These are phyloP conservation scores for Straminergon stramineum DNA, from an alignment of 225 moss, liverwort and hornwort species.

Conservation along the genomic window DNA sequence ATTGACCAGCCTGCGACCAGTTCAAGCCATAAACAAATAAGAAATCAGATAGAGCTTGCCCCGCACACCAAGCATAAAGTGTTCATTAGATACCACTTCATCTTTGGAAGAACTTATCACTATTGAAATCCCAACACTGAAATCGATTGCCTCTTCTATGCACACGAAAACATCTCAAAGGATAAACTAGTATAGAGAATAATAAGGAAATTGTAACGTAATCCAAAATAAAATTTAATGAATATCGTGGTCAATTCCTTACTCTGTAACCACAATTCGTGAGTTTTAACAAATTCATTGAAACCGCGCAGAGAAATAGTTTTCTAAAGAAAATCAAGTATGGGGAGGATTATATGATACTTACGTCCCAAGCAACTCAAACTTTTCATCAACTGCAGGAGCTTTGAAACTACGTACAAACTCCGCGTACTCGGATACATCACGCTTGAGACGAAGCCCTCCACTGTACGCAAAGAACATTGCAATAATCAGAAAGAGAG, in stretches of 20 bases:
- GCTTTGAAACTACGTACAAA: slow-evolving; percentile 99
- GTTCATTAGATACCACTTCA: background rate
- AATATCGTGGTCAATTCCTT: background rate
- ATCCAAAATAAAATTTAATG: background rate
- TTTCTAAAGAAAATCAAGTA: background rate
- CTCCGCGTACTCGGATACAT: slow-evolving; percentile 95
- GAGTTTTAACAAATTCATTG: background rate
- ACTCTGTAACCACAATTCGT: background rate
- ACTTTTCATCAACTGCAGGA: slow-evolving; percentile 98
- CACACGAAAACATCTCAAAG: background rate
- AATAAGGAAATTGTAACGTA: background rate
- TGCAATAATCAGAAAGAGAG: background rate
- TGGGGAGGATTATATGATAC: background rate
- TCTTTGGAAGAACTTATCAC: background rate
- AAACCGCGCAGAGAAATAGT: background rate
- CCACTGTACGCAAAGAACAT: slow-evolving; percentile 47
- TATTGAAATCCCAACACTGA: background rate
- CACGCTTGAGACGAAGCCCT: slow-evolving; percentile 91
- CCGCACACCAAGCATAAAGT: background rate
- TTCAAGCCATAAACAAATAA: background rate
- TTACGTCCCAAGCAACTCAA: slow-evolving; percentile 99
- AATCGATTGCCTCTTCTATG: background rate
- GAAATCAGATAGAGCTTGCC: background rate
- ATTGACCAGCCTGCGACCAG: slow-evolving; percentile 81
- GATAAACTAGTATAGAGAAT: background rate